These are phyloP conservation scores for Psilocybe mexicana DNA, from an alignment of 1,284 basidiomycete genomes.

Conservation along the genomic window DNA sequence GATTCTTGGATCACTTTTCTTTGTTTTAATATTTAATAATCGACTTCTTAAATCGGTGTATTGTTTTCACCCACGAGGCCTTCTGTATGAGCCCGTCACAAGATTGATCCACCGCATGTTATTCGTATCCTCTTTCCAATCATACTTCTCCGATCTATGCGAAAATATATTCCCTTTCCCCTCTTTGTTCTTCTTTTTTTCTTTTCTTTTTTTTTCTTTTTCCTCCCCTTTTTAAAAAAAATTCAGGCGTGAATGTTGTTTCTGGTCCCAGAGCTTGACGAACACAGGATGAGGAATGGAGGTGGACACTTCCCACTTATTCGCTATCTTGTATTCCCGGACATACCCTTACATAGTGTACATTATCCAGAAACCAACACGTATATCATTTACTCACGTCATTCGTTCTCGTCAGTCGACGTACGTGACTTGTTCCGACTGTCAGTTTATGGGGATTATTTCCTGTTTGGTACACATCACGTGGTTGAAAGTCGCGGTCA, in stretches of 20 bases:
- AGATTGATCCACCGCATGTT: background rate
- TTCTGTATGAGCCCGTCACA: background rate
- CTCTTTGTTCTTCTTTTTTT: conserved; percentile 14
- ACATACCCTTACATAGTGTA: conserved; percentile 15
- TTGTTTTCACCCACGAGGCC: background rate
- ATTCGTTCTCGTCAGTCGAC: background rate
- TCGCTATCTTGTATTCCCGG: conserved; percentile 53
- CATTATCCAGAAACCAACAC: conserved; percentile 7
- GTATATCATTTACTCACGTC: background rate
- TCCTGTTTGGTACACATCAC: background rate
- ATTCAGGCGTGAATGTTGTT: conserved; percentile 15
- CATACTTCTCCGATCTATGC: conserved; percentile 14
- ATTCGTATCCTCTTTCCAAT: background rate
- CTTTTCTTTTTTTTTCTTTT: background rate
- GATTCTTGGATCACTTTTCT: background rate
- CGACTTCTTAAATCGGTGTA: background rate
- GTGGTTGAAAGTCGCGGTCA: background rate
- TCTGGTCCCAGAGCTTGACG: conserved; percentile 35
- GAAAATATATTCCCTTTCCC: conserved; percentile 16
- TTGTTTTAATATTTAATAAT: background rate
- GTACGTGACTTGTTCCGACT: background rate
- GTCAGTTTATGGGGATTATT: conserved; percentile 1
- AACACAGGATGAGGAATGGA: conserved; percentile 67
- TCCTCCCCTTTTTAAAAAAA: no score
- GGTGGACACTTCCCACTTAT: conserved; percentile 53